These are phyloP conservation scores for Dioscorea dumetorum DNA, from an alignment of 106 monocot species.

Conservation along the genomic window DNA sequence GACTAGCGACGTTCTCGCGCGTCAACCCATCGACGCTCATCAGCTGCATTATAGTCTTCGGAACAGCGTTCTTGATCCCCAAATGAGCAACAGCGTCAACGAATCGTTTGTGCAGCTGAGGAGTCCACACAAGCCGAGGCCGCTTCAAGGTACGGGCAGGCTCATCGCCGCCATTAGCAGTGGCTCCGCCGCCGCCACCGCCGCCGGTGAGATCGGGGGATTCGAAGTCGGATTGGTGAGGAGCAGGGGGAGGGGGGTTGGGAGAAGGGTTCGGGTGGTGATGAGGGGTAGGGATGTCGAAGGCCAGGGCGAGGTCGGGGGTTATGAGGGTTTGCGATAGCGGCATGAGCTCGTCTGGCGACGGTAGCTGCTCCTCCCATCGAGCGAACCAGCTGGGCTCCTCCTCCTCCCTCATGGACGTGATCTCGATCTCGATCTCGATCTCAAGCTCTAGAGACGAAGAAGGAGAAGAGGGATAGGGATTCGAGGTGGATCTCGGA, in stretches of 20 bases:
- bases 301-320: slow-evolving; percentile 72
- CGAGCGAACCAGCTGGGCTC: slow-evolving; percentile 69
- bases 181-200: not conserved
- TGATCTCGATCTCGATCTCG: too few relatives aligned
- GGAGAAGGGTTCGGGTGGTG: not conserved
- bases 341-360: slow-evolving; percentile 74
- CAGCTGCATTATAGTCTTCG: slow-evolving; percentile 76
- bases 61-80: slow-evolving; percentile 87
- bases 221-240: slow-evolving; percentile 9
- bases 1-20: slow-evolving; percentile 79
- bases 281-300: slow-evolving; percentile 44
- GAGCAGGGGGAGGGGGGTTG: not conserved
- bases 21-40: slow-evolving; percentile 86
- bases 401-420: slow-evolving; percentile 31
- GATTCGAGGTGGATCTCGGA: slow-evolving; percentile 37
- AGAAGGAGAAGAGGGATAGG: slow-evolving; percentile 5
- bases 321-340: slow-evolving; percentile 80
- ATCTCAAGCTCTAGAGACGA: not conserved
- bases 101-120: slow-evolving; percentile 80
- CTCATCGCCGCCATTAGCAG: slow-evolving; percentile 29
- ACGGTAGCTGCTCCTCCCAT: slow-evolving; percentile 78
- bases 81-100: slow-evolving; percentile 72
- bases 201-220: slow-evolving; percentile 20
- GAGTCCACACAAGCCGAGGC: slow-evolving; percentile 80
- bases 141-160: slow-evolving; percentile 65